These are phyloP conservation scores for Abrus precatorius DNA, from an alignment of 306 rosid species.

Conservation along the genomic window DNA sequence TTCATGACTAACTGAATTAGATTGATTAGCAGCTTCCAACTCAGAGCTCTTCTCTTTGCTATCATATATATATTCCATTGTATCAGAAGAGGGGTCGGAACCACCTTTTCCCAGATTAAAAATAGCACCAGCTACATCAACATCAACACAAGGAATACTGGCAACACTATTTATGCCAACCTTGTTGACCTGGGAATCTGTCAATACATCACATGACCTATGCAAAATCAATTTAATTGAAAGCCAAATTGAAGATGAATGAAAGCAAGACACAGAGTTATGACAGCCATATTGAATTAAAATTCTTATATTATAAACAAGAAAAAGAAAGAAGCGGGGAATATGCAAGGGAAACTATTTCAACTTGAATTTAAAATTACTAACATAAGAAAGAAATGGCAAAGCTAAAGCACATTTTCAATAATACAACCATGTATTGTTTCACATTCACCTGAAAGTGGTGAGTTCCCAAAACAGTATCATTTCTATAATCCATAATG, in stretches of 20 bases:
- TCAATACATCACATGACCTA: conserved; percentile 38
- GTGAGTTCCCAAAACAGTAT: not conserved
- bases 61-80: conserved; percentile 51
- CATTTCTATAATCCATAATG: conserved; percentile 17
- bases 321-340: not conserved
- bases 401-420: conserved; percentile 24
- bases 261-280: conserved; percentile 21
- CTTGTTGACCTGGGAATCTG: conserved; percentile 55
- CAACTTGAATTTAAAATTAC: conserved; percentile 23
- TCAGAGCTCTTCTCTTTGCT: conserved; percentile 47
- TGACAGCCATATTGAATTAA: conserved; percentile 18
- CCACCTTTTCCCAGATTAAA: conserved; percentile 52
- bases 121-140: conserved; percentile 52
- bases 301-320: conserved; percentile 11
- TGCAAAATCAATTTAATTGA: conserved; percentile 28
- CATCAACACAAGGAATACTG: conserved; percentile 54
- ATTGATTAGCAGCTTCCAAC: conserved; percentile 46
- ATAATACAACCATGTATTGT: conserved; percentile 19
- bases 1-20: conserved; percentile 50
- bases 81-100: conserved; percentile 41
- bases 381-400: not conserved
- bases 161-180: conserved; percentile 50
- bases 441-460: conserved; percentile 21
- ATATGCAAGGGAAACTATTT: conserved; percentile 36
- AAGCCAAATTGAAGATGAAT: conserved; percentile 26